phyloP scores from a whole-genome alignment of 805 yeast species.

The Cyberlindnera meyerae region DNA sequence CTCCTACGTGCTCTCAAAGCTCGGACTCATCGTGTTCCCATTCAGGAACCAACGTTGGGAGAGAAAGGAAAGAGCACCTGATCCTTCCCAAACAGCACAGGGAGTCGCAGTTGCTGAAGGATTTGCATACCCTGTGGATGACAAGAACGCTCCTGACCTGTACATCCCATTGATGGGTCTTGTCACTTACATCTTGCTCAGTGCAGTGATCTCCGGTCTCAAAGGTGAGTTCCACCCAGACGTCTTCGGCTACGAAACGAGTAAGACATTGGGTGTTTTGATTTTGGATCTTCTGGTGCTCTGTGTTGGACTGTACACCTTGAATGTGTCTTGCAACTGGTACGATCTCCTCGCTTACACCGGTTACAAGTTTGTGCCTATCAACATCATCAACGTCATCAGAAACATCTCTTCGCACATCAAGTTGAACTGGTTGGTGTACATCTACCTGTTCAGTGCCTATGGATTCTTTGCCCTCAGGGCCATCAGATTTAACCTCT shows the following conservation, averaged over 20 bases:
- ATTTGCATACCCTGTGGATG: slow-evolving; percentile 77
- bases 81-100: slow-evolving; percentile 24
- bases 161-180: slow-evolving; percentile 94
- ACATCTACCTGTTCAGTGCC: slow-evolving; percentile 46
- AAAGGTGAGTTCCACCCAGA: slow-evolving; percentile 92
- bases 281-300: slow-evolving; percentile 70
- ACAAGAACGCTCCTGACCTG: slow-evolving; percentile 92
- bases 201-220: slow-evolving; percentile 82
- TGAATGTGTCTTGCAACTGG: slow-evolving; percentile 63
- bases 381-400: slow-evolving; percentile 50
- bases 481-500: slow-evolving; percentile 38
- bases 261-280: slow-evolving; percentile 81
- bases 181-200: slow-evolving; percentile 76
- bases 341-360: slow-evolving; percentile 86
- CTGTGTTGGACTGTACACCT: slow-evolving; percentile 76
- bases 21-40: slow-evolving; percentile 75
- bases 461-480: slow-evolving; percentile 65
- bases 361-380: slow-evolving; percentile 91
- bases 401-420: slow-evolving; percentile 40
- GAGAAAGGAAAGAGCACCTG: slow-evolving; percentile 39
- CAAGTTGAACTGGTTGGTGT: slow-evolving; percentile 45
- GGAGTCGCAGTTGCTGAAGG: slow-evolving; percentile 18
- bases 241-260: slow-evolving; percentile 78
- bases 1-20: slow-evolving; percentile 71
- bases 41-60: slow-evolving; percentile 83